Percentiles rank a stretch among this genome's conserved stretches.
Evolutionary conservation across 192 early-diverging fungal genomes (phyloP).

Genomic region (Obelidium mucronatum): DNA sequence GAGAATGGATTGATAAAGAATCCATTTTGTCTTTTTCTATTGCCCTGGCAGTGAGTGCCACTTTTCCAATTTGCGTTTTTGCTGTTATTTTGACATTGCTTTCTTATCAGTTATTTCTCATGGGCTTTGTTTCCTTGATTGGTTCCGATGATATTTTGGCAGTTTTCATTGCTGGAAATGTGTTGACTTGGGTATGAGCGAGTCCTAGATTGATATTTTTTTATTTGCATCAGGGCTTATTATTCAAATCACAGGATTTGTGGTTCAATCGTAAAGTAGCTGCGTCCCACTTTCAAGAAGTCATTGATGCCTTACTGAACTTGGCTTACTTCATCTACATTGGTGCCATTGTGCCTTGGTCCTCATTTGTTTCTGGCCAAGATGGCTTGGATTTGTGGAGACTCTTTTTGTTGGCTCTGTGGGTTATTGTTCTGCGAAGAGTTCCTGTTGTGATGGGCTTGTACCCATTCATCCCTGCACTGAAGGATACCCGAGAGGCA

Average conservation of each 20-base stretch:
- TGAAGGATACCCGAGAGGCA: slow-evolving; percentile 76
- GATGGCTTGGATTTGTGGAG: slow-evolving; percentile 67
- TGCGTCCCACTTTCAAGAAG: slow-evolving; percentile 88
- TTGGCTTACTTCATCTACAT: slow-evolving; percentile 91
- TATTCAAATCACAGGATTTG: slow-evolving; percentile 66
- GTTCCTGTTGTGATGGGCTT: slow-evolving; percentile 70
- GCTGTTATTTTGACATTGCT: too few species aligned
- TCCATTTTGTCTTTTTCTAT: slow-evolving; percentile 84
- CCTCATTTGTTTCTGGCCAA: slow-evolving; percentile 60
- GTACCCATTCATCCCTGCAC: slow-evolving; percentile 72
- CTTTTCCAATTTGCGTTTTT: too few species aligned
- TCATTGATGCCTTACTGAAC: slow-evolving; percentile 88
- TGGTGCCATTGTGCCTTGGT: slow-evolving; percentile 82
- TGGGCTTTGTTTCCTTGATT: slow-evolving; percentile 12
- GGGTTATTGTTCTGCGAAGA: slow-evolving; percentile 74
- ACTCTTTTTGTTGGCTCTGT: slow-evolving; percentile 64
- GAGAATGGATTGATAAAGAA: slow-evolving; percentile 85
- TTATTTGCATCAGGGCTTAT: not conserved
- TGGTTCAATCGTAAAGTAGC: slow-evolving; percentile 88
- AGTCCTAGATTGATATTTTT: not conserved
- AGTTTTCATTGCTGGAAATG: slow-evolving; percentile 44
- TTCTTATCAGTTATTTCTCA: slow-evolving; percentile 19
- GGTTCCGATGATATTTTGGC: slow-evolving; percentile 74
- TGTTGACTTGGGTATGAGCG: slow-evolving; percentile 38
- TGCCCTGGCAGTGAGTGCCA: slow-evolving; percentile 61